phyloP scores from a whole-genome alignment of 257 asterid species.

The Leonotis leonurus region DNA sequence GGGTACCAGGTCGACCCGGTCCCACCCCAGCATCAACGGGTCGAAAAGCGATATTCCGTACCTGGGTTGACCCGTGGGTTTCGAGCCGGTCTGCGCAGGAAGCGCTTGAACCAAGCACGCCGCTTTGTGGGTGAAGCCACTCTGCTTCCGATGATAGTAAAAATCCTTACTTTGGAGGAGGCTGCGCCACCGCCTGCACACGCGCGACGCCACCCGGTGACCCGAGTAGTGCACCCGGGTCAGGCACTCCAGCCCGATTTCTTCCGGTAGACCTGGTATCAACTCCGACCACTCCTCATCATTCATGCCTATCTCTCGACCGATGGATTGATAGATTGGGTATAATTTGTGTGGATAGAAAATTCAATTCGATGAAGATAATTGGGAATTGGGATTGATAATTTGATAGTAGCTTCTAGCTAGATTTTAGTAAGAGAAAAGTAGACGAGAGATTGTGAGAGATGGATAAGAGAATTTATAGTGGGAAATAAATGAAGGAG shows the following conservation, averaged over 20 bases:
- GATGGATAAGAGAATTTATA: not conserved
- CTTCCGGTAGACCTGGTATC: slow-evolving; percentile 78
- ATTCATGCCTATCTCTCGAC: slow-evolving; percentile 8
- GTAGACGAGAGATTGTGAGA: not conserved
- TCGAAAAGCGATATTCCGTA: slow-evolving; percentile 62
- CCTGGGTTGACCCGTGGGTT: slow-evolving; percentile 50
- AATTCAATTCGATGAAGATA: not conserved
- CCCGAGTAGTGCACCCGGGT: slow-evolving; percentile 75
- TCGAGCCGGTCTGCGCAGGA: slow-evolving; percentile 34
- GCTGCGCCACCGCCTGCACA: slow-evolving; percentile 58
- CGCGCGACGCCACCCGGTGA: slow-evolving; percentile 46
- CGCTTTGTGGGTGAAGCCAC: slow-evolving; percentile 45
- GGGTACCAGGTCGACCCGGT: slow-evolving; percentile 57
- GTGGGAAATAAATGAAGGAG: not conserved
- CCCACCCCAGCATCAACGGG: slow-evolving; percentile 48
- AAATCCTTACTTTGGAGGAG: slow-evolving; percentile 60
- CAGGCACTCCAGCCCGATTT: slow-evolving; percentile 70
- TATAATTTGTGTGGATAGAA: not conserved
- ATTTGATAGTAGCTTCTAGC: not conserved
- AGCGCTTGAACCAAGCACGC: slow-evolving; percentile 72
- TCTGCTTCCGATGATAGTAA: slow-evolving; percentile 50
- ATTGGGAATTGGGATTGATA: not conserved
- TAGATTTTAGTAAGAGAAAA: not conserved
- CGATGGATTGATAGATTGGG: not conserved
- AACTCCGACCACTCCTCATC: slow-evolving; percentile 34